These are phyloP conservation scores for Bertia moriformis DNA, from an alignment of 2,329 filamentous ascomycete genomes.

Conservation along the genomic window DNA sequence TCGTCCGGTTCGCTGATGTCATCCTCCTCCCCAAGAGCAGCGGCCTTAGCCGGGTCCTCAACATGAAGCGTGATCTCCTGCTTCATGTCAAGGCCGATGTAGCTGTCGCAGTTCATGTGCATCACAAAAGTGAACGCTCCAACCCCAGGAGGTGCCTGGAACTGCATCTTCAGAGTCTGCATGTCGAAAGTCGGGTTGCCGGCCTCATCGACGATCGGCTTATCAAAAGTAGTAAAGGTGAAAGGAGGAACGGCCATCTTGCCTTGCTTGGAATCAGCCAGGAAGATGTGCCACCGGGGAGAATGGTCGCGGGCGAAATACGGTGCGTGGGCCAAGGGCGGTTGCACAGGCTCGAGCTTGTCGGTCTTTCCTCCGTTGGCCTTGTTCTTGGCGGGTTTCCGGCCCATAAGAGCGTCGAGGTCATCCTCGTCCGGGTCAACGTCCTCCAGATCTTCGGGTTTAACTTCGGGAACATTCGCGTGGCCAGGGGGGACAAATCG, in stretches of 20 bases:
- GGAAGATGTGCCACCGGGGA: slow-evolving; percentile 85
- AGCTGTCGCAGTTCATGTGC: slow-evolving; percentile 87
- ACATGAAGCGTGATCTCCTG: slow-evolving; percentile 80
- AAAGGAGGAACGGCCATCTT: slow-evolving; percentile 95
- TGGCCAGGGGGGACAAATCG: slow-evolving; percentile 82
- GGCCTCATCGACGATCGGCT: slow-evolving; percentile 65
- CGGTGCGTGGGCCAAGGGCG: slow-evolving; percentile 78
- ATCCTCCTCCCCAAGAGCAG: slow-evolving; percentile 67
- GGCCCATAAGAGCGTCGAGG: slow-evolving; percentile 68
- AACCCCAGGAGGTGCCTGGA: slow-evolving; percentile 80
- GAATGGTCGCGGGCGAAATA: slow-evolving; percentile 81
- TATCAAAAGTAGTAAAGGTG: slow-evolving; percentile 84
- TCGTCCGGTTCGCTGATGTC: slow-evolving; percentile 97
- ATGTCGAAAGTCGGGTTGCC: slow-evolving; percentile 85
- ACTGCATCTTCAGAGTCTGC: slow-evolving; percentile 93
- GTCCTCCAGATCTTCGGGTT: slow-evolving; percentile 73
- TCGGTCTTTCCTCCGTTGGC: slow-evolving; percentile 13
- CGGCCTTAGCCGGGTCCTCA: slow-evolving; percentile 76
- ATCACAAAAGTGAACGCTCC: slow-evolving; percentile 91
- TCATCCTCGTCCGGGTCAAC: slow-evolving; percentile 87
- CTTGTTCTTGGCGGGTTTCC: slow-evolving; percentile 40
- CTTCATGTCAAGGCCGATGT: slow-evolving; percentile 85
- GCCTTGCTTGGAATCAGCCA: slow-evolving; percentile 83
- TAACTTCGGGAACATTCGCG: slow-evolving; percentile 57
- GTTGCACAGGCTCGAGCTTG: slow-evolving; percentile 52